These are phyloP conservation scores for Trichoderma brevicompactum DNA, from an alignment of 2,329 filamentous ascomycete genomes.

Conservation along the genomic window DNA sequence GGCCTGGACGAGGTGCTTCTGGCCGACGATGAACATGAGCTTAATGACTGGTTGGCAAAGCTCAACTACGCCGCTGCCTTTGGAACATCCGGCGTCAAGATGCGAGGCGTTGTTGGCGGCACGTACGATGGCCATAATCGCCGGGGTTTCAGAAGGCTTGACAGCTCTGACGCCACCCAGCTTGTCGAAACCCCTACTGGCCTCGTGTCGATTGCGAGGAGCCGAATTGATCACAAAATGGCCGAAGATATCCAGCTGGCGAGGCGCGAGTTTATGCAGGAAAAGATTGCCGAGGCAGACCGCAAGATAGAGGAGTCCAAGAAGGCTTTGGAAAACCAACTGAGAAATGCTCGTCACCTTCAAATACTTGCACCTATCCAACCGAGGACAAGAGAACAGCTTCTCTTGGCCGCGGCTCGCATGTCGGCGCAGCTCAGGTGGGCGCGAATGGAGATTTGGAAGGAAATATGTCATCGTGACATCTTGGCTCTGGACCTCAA, in stretches of 20 bases:
- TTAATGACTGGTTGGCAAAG: conserved; percentile 96
- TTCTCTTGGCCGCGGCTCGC: conserved; percentile 81
- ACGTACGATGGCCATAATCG: conserved; percentile 82
- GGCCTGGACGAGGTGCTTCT: conserved; percentile 88
- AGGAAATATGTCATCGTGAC: conserved; percentile 85
- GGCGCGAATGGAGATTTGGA: conserved; percentile 94
- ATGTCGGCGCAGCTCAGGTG: conserved; percentile 90
- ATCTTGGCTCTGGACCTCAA: conserved; percentile 84
- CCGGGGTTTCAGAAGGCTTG: conserved; percentile 72
- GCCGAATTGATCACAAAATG: conserved; percentile 78
- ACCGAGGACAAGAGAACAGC: conserved; percentile 82
- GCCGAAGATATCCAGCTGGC: conserved; percentile 84
- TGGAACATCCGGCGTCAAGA: conserved; percentile 85
- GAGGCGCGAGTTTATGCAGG: conserved; percentile 78
- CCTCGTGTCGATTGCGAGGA: conserved; percentile 72
- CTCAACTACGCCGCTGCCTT: conserved; percentile 97
- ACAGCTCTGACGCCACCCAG: conserved; percentile 63
- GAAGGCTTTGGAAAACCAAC: conserved; percentile 78
- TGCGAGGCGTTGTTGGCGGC: conserved; percentile 83
- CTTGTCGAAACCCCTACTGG: conserved; percentile 72
- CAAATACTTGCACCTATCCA: conserved; percentile 89
- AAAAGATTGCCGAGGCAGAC: conserved; percentile 82
- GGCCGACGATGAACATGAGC: conserved; percentile 85
- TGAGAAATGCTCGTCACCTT: conserved; percentile 89
- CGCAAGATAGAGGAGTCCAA: conserved; percentile 74